These are phyloP conservation scores for Fragilaria crotonensis DNA, from an alignment of 108 stramenopile genomes.

Conservation along the genomic window DNA sequence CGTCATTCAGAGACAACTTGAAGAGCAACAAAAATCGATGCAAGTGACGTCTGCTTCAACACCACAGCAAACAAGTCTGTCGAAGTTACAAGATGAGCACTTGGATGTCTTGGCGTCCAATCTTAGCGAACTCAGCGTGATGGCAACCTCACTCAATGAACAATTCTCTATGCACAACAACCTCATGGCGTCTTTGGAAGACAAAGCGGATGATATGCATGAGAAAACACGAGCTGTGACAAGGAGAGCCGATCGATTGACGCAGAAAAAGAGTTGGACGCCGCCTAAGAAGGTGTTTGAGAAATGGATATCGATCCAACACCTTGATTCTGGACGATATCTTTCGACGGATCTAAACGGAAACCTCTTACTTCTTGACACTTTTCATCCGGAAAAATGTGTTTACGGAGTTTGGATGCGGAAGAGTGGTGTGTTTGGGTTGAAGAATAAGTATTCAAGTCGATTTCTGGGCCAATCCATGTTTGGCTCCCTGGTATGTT, in stretches of 20 bases:
- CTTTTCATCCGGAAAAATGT: slow-evolving; percentile 29
- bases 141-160: slow-evolving; percentile 24
- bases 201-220: slow-evolving; percentile 28
- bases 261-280: slow-evolving; percentile 36
- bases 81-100: slow-evolving; percentile 33
- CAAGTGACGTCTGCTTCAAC: background rate
- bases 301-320: slow-evolving; percentile 28
- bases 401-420: slow-evolving; percentile 42
- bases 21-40: background rate
- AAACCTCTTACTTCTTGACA: slow-evolving; percentile 8
- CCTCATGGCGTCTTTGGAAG: slow-evolving; percentile 30
- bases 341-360: slow-evolving; percentile 10
- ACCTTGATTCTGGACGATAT: slow-evolving; percentile 31
- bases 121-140: slow-evolving; percentile 30
- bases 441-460: slow-evolving; percentile 31
- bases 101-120: slow-evolving; percentile 24
- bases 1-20: background rate
- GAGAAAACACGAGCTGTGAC: slow-evolving; percentile 47
- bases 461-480: slow-evolving; percentile 45
- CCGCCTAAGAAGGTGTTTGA: slow-evolving; percentile 23
- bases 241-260: slow-evolving; percentile 43
- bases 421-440: slow-evolving; percentile 35
- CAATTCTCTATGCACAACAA: slow-evolving; percentile 25
- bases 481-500: slow-evolving; percentile 35
- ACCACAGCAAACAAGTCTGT: too few relatives aligned